Evolutionary conservation across 139 green algal species (phyloP).

Genomic region (Coelastrella sp.): DNA sequence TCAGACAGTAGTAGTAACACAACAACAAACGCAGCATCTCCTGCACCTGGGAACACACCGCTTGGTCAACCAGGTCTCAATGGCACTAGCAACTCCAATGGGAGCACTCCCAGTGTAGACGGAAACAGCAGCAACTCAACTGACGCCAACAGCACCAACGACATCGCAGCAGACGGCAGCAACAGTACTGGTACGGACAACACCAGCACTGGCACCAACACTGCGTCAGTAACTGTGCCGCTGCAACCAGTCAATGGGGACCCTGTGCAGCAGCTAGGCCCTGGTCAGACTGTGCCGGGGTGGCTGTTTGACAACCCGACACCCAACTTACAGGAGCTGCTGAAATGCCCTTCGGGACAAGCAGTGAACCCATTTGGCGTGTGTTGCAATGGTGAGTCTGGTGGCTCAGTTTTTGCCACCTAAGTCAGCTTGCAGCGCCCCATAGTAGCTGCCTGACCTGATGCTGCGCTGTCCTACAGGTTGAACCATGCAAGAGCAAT

Average conservation of each 20-base stretch:
- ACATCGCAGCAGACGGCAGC: background rate
- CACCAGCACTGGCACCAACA: conserved; percentile 2
- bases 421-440: background rate
- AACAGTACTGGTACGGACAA: background rate
- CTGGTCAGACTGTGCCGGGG: background rate
- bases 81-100: too few relatives aligned
- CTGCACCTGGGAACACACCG: too few relatives aligned
- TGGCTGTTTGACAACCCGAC: conserved; percentile 26
- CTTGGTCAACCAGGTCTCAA: too few relatives aligned
- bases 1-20: too few relatives aligned
- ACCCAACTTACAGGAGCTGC: background rate
- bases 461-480: too few relatives aligned
- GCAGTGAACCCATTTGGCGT: conserved; percentile 21
- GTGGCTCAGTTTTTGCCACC: background rate
- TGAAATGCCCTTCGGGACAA: conserved; percentile 14
- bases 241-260: background rate
- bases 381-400: conserved; percentile 36
- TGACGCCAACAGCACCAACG: background rate
- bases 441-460: too few relatives aligned
- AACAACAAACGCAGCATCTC: too few relatives aligned
- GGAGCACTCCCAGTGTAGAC: background rate
- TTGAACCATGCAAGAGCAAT: background rate
- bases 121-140: background rate
- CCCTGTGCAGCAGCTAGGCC: conserved; percentile 3
- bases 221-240: too few relatives aligned